Evolutionary conservation across 2,329 filamentous ascomycete genomes (phyloP).

Genomic region (Diaporthe aspalathi): DNA sequence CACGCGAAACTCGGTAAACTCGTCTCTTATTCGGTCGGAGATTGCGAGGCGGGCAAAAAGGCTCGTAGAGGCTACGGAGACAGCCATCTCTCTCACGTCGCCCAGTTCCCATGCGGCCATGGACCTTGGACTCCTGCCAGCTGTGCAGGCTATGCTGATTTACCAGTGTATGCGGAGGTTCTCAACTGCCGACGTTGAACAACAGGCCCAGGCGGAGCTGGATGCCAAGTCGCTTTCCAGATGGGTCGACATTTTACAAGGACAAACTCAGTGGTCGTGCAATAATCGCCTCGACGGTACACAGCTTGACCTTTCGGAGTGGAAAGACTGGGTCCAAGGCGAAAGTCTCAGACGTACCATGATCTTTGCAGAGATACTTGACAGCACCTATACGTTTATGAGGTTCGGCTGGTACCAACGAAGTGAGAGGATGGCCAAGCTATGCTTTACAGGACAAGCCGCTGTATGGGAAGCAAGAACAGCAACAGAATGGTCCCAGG

Average conservation of each 20-base stretch:
- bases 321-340: background rate
- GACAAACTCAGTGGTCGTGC: background rate
- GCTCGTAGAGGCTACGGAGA: background rate
- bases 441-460: background rate
- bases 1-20: background rate
- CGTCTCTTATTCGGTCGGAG: background rate
- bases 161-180: background rate
- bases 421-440: background rate
- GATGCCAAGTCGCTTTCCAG: background rate
- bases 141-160: background rate
- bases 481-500: background rate
- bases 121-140: background rate
- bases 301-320: background rate
- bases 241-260: background rate
- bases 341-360: background rate
- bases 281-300: background rate
- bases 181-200: background rate
- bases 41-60: background rate
- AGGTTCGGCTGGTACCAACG: background rate
- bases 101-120: too few relatives aligned
- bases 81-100: background rate
- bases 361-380: background rate
- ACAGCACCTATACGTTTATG: background rate
- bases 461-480: background rate
- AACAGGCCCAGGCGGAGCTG: background rate